Percentiles rank a stretch among this genome's conserved stretches.
These are phyloP conservation scores for Coniella lustricola DNA, from an alignment of 2,329 filamentous ascomycete species.

Conservation along the genomic window DNA sequence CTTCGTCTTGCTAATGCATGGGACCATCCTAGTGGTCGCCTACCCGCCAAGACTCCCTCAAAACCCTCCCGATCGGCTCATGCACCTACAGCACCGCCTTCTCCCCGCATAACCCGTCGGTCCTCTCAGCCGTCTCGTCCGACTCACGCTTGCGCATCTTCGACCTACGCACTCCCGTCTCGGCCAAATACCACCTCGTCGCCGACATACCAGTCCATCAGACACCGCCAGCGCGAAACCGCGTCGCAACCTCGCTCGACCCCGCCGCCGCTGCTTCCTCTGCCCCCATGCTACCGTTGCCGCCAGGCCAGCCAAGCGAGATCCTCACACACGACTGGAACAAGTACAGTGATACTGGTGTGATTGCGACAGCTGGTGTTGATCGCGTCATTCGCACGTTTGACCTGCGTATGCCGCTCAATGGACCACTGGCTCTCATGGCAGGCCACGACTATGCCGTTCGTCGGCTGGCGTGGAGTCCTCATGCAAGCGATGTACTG, in stretches of 20 bases:
- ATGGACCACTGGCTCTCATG: conserved; percentile 67
- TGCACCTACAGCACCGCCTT: conserved; percentile 94
- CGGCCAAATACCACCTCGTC: conserved; percentile 80
- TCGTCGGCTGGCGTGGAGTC: conserved; percentile 80
- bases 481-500: conserved; percentile 82
- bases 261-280: neutral
- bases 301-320: conserved; percentile 60
- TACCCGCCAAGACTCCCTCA: conserved; percentile 62
- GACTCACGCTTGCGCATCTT: conserved; percentile 88
- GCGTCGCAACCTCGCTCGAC: conserved; percentile 26
- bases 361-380: conserved; percentile 84
- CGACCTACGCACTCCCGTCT: conserved; percentile 80
- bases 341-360: conserved; percentile 73
- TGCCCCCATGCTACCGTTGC: conserved; percentile 17
- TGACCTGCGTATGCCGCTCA: conserved; percentile 71
- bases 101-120: conserved; percentile 76
- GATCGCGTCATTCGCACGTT: conserved; percentile 84
- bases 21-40: conserved; percentile 66
- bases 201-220: conserved; percentile 78
- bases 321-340: conserved; percentile 98
- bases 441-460: conserved; percentile 89
- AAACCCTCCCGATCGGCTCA: conserved; percentile 82
- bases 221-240: conserved; percentile 37
- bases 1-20: neutral
- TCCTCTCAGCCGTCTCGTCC: conserved; percentile 81